Base-by-base conservation (phyloP, 257 asterid species). In the Nicotiana benthamiana region DNA sequence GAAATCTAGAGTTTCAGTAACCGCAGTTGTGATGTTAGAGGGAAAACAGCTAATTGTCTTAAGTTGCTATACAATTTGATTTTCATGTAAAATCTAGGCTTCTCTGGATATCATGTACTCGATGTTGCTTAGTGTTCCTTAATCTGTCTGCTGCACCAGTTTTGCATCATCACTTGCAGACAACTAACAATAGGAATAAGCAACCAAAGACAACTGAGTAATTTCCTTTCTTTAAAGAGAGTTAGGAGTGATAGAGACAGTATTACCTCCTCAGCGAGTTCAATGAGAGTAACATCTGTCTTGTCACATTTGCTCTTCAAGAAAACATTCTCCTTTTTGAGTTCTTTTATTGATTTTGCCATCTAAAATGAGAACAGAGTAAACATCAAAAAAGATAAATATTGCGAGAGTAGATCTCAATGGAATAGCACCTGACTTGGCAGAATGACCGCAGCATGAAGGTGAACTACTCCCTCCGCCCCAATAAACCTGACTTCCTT, bases 291-390 rank as follows among this genome's bases (percentile, higher is more conserved):
- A 75, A 96, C 80, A 82, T 96, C 98, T 62, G 98, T 81, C 78
- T 94, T 94, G 70, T 90, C 94, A 61, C 89, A 87, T 87, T 94
- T 94, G 89, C 92, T 88, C 89, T 91, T 96, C 89, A 94, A 86
- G 89, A 92, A 86, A 80, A 88, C 65, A 80, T 96, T 96, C 88
- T 96, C 99, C 88, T 92, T 94, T 86, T 90, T 96, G 81, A 91
- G 93, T 74, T 92, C 97, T 90, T 96, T 96, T 57, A 90, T 87
- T 8, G 99, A 91, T 86, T 92, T 96, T 40, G 97, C 88, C 99
- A 94, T 96, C 99, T 96, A 88, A 81, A 72, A 74, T 16, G 17
- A 48, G 78, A 72, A 72, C 78, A 40, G 16, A 9, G 24, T 74
- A 74, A 40, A 48, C 61, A 74, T 74, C 20, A 74, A 74, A 74